Evolutionary conservation across 2,329 filamentous ascomycete genomes (phyloP).

Genomic region (Anisogramma anomala): DNA sequence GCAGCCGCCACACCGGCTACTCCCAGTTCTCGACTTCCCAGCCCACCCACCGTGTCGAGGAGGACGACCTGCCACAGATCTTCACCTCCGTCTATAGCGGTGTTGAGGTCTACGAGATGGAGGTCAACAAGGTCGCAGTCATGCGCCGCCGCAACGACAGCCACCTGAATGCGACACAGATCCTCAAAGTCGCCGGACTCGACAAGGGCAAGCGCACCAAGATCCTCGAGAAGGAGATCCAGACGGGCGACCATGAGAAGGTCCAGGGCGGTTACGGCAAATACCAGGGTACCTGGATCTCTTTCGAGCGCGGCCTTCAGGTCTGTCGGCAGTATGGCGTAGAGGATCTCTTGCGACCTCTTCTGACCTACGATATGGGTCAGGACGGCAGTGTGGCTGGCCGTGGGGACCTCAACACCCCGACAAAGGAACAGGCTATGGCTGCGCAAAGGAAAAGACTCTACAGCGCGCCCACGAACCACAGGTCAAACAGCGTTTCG

Average conservation of each 20-base stretch:
- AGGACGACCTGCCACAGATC: constrained; percentile 41
- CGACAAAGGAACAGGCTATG: constrained; percentile 98
- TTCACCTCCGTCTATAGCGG: constrained; percentile 84
- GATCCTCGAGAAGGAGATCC: constrained; percentile 94
- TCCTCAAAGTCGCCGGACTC: constrained; percentile 89
- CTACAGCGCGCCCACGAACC: constrained; percentile 67
- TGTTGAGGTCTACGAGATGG: constrained; percentile 97
- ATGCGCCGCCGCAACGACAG: constrained; percentile 94
- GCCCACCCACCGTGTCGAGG: constrained; percentile 21
- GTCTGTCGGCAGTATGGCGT: constrained; percentile 76
- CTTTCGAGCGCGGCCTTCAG: constrained; percentile 80
- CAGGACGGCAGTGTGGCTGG: constrained; percentile 62
- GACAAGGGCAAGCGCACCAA: constrained; percentile 97
- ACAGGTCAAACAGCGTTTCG: constrained; percentile 52
- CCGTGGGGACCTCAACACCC: constrained; percentile 73
- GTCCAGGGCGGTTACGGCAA: constrained; percentile 97
- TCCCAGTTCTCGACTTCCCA: constrained; percentile 29
- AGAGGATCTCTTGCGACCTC: constrained; percentile 61
- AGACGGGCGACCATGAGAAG: constrained; percentile 94
- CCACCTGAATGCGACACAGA: constrained; percentile 98
- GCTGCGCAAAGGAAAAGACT: constrained; percentile 85
- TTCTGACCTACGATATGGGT: constrained; percentile 71
- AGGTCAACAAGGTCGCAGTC: constrained; percentile 82
- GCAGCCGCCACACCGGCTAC: constrained; percentile 25
- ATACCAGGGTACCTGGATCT: constrained; percentile 98